Evolutionary conservation across 495 filamentous ascomycete genomes (phyloP).

Genomic region (Lindgomyces ingoldianus): DNA sequence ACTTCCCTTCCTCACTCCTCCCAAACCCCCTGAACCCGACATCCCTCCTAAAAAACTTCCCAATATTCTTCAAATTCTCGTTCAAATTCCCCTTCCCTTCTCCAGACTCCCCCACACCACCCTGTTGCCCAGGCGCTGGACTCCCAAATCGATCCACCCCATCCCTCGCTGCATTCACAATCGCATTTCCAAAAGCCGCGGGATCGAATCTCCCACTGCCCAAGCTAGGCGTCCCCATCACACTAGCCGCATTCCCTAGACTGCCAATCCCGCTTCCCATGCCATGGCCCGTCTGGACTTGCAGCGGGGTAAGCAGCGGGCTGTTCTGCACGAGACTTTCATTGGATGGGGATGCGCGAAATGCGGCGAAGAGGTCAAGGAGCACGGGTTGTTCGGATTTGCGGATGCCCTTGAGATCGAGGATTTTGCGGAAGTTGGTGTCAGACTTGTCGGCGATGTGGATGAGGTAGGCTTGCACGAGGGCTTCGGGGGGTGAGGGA

Average conservation of each 20-base stretch:
- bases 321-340: conserved; percentile 59
- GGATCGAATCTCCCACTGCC: conserved; percentile 70
- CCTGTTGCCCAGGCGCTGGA: conserved; percentile 48
- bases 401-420: conserved; percentile 87
- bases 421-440: conserved; percentile 92
- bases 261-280: conserved; percentile 47
- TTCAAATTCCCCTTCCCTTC: conserved; percentile 62
- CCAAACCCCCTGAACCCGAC: conserved; percentile 71
- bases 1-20: conserved; percentile 33
- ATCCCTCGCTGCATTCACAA: conserved; percentile 84
- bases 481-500: conserved; percentile 83
- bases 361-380: conserved; percentile 84
- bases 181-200: conserved; percentile 64
- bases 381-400: conserved; percentile 68
- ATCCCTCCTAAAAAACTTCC: conserved; percentile 93
- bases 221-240: conserved; percentile 37
- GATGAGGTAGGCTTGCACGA: conserved; percentile 95
- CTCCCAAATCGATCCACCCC: conserved; percentile 85
- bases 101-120: conserved; percentile 31
- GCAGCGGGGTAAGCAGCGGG: conserved; percentile 62
- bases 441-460: conserved; percentile 89
- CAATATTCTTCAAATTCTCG: conserved; percentile 90
- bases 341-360: conserved; percentile 63
- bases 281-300: conserved; percentile 46
- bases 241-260: conserved; percentile 46